Evolutionary conservation across 2,329 filamentous ascomycete genomes (phyloP).

Genomic region (Scolecobasidium constrictum): DNA sequence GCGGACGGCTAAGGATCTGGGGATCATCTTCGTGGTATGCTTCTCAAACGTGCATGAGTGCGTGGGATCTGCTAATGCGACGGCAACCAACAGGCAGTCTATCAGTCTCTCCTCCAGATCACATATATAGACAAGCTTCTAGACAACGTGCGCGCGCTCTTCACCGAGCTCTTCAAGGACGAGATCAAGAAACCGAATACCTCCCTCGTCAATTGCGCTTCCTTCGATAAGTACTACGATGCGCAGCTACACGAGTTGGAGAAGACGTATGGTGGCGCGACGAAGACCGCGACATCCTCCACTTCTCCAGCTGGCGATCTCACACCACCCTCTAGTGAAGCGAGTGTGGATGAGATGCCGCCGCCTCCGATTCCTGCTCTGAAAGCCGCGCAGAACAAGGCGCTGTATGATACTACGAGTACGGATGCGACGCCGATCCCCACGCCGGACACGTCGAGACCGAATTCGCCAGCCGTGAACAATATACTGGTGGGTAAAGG

Average conservation of each 20-base stretch:
- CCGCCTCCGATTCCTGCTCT: conserved; percentile 1
- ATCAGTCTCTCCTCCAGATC: conserved; percentile 87
- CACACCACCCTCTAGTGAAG: conserved; percentile 40
- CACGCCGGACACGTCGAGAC: conserved; percentile 68
- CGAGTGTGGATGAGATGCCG: conserved; percentile 29
- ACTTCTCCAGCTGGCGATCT: no score
- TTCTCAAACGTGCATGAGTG: no score
- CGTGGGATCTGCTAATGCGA: no score
- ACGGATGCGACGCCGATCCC: conserved; percentile 58
- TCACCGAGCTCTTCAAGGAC: conserved; percentile 79
- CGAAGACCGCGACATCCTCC: conserved; percentile 19
- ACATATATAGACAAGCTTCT: conserved; percentile 96
- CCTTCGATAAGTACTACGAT: conserved; percentile 94
- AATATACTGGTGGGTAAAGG: conserved; percentile 63
- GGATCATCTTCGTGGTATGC: conserved; percentile 85
- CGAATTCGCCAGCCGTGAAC: conserved; percentile 57
- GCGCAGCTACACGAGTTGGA: conserved; percentile 80
- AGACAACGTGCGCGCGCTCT: conserved; percentile 88
- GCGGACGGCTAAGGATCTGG: conserved; percentile 84
- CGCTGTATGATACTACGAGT: conserved; percentile 36
- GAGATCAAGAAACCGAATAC: conserved; percentile 74
- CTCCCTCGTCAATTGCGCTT: conserved; percentile 63
- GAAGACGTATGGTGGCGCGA: conserved; percentile 32
- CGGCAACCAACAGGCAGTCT: conserved; percentile 92
- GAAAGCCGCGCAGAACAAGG: conserved; percentile 15